phyloP scores from a whole-genome alignment of 768 basidiomycete genomes.

The Cubamyces lactineus region DNA sequence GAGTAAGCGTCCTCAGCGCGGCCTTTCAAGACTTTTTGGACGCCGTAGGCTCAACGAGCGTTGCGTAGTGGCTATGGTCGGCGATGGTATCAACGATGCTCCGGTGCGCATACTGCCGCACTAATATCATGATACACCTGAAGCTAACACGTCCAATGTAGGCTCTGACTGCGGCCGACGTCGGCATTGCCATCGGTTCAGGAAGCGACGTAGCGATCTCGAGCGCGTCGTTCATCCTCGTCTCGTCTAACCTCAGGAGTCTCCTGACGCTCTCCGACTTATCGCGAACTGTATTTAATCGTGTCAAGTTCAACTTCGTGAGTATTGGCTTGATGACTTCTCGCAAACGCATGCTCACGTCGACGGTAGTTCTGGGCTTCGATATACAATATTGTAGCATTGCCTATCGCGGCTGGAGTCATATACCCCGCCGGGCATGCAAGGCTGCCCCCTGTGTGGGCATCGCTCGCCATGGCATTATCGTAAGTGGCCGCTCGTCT shows the following conservation, averaged over 20 bases:
- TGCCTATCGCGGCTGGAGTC: slow-evolving; percentile 80
- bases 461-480: slow-evolving; percentile 78
- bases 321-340: slow-evolving; percentile 29
- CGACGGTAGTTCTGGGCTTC: slow-evolving; percentile 59
- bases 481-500: slow-evolving; percentile 51
- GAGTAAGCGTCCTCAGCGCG: slow-evolving; percentile 38
- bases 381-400: slow-evolving; percentile 64
- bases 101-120: slow-evolving; percentile 46
- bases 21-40: slow-evolving; percentile 33
- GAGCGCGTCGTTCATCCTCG: slow-evolving; percentile 78
- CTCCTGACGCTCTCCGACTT: slow-evolving; percentile 65
- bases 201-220: slow-evolving; percentile 78
- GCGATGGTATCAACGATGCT: slow-evolving; percentile 68
- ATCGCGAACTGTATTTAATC: slow-evolving; percentile 63
- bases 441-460: slow-evolving; percentile 76
- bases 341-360: slow-evolving; percentile 19
- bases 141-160: slow-evolving; percentile 27
- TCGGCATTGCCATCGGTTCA: slow-evolving; percentile 65
- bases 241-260: slow-evolving; percentile 65
- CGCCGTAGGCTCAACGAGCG: slow-evolving; percentile 37
- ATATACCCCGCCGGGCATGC: slow-evolving; percentile 69
- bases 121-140: neutral
- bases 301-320: slow-evolving; percentile 79
- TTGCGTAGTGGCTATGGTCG: slow-evolving; percentile 57
- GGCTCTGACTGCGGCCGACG: slow-evolving; percentile 60